Conservation (phyloP, 2,329 filamentous ascomycete genomes). For the Bipolaris victoriae region DNA sequence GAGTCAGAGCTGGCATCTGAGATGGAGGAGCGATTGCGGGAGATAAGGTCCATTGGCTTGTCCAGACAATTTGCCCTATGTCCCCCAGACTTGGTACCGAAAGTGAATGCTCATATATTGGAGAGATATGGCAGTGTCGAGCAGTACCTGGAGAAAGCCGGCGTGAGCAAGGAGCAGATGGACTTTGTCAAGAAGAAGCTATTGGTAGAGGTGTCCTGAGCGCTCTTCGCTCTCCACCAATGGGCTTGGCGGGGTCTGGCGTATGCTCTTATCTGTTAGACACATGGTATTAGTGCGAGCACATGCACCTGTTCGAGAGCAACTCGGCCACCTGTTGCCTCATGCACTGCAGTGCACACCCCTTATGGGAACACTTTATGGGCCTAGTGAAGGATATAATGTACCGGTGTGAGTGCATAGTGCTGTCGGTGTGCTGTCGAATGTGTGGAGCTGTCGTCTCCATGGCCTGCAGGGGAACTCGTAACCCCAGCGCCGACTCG, state of each 20-base stretch:
- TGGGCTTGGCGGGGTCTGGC: slow-evolving; percentile 8
- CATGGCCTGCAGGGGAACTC: slow-evolving; percentile 13
- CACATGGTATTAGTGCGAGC: neutral
- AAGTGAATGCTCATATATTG: slow-evolving; percentile 64
- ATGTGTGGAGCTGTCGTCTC: slow-evolving; percentile 20
- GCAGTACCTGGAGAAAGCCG: slow-evolving; percentile 57
- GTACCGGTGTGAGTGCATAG: slow-evolving; percentile 4
- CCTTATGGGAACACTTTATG: neutral
- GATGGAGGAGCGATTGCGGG: slow-evolving; percentile 66
- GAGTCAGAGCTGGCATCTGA: slow-evolving; percentile 66
- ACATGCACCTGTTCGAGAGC: neutral
- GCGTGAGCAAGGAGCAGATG: slow-evolving; percentile 40
- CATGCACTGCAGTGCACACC: neutral
- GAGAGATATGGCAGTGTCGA: slow-evolving; percentile 69
- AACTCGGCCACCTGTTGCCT: neutral
- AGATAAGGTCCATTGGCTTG: slow-evolving; percentile 74
- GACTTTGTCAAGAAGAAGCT: slow-evolving; percentile 44
- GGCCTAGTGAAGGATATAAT: neutral
- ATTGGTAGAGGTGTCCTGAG: slow-evolving; percentile 25
- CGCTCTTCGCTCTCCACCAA: neutral
- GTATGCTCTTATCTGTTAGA: slow-evolving; percentile 5
- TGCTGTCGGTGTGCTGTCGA: slow-evolving; percentile 12
- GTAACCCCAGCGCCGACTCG: slow-evolving; percentile 17
- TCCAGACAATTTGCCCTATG: slow-evolving; percentile 71
- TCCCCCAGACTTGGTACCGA: slow-evolving; percentile 66